phyloP scores from a whole-genome alignment of 2,329 filamentous ascomycete species.

The Alternaria tenuissima region DNA sequence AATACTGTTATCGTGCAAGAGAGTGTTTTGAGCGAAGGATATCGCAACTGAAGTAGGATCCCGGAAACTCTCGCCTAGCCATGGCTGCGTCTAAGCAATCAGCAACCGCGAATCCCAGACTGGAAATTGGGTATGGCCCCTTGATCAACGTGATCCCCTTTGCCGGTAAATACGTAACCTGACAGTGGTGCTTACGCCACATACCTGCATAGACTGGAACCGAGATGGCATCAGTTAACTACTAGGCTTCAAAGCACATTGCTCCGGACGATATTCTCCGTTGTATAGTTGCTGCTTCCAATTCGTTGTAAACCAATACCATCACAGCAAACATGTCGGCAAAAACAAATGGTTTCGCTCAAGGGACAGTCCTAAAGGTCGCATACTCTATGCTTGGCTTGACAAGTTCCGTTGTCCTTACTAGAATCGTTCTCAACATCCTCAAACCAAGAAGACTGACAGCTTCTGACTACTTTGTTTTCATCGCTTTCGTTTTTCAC shows the following conservation, averaged over 20 bases:
- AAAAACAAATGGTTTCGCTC: conserved; percentile 19
- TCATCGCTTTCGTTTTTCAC: conserved; percentile 39
- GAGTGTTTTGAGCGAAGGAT: background rate
- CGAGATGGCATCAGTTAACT: background rate
- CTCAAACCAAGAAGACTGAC: conserved; percentile 9
- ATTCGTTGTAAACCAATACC: background rate
- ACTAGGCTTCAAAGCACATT: background rate
- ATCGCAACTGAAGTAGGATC: background rate
- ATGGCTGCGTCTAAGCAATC: background rate
- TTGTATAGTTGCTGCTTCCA: background rate
- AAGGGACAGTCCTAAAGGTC: conserved; percentile 22
- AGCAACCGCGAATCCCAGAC: background rate
- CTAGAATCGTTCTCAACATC: conserved; percentile 16
- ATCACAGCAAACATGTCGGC: conserved; percentile 9
- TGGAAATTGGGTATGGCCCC: background rate
- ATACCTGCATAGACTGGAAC: background rate
- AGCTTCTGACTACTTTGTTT: conserved; percentile 26
- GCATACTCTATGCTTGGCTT: conserved; percentile 21
- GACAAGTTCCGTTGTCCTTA: conserved; percentile 21
- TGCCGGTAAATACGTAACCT: background rate
- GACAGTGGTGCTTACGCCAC: background rate
- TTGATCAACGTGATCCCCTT: background rate
- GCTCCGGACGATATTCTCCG: background rate
- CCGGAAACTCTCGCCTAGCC: background rate
- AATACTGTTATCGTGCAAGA: background rate